Evolutionary conservation across 495 filamentous ascomycete species (phyloP).

Genomic region (Cenococcum geophilum): DNA sequence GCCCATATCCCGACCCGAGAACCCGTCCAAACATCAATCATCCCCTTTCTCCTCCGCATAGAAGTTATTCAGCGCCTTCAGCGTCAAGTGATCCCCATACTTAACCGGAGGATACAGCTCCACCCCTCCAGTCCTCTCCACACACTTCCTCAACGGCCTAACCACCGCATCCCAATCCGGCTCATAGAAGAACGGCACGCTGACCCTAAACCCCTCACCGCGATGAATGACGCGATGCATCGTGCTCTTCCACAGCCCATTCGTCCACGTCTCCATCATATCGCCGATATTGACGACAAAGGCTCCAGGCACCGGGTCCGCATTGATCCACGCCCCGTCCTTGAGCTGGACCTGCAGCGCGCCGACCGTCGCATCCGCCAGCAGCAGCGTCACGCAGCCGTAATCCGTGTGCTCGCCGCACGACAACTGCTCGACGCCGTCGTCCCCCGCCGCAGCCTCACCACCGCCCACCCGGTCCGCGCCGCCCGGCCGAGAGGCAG

Average conservation of each 20-base stretch:
- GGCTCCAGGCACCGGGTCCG: slow-evolving; percentile 36
- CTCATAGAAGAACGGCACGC: slow-evolving; percentile 44
- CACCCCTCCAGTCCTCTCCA: slow-evolving; percentile 19
- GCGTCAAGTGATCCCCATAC: slow-evolving; percentile 29
- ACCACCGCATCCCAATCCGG: slow-evolving; percentile 38
- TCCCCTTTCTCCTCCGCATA: slow-evolving; percentile 24
- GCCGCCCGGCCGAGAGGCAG: slow-evolving; percentile 1
- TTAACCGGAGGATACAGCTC: slow-evolving; percentile 14
- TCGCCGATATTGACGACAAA: slow-evolving; percentile 45
- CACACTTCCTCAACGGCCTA: slow-evolving; percentile 28
- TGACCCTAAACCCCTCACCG: slow-evolving; percentile 36
- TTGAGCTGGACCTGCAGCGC: slow-evolving; percentile 36
- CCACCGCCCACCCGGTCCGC: no score
- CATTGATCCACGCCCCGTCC: slow-evolving; percentile 36
- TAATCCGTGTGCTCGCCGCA: slow-evolving; percentile 39
- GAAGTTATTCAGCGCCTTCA: slow-evolving; percentile 30
- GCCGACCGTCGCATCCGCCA: slow-evolving; percentile 35
- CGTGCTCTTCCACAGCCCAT: slow-evolving; percentile 40
- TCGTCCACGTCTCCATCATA: slow-evolving; percentile 43
- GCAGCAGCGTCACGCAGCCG: slow-evolving; percentile 40
- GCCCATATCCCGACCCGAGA: background rate
- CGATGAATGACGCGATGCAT: slow-evolving; percentile 40
- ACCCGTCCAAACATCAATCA: background rate
- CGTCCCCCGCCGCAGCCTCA: background rate
- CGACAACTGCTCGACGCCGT: slow-evolving; percentile 21